A percentile compares a stretch with the other conserved stretches of the same genome.
These are phyloP conservation scores for Aspergillus melleus DNA, from an alignment of 2,329 filamentous ascomycete genomes.

Conservation along the genomic window DNA sequence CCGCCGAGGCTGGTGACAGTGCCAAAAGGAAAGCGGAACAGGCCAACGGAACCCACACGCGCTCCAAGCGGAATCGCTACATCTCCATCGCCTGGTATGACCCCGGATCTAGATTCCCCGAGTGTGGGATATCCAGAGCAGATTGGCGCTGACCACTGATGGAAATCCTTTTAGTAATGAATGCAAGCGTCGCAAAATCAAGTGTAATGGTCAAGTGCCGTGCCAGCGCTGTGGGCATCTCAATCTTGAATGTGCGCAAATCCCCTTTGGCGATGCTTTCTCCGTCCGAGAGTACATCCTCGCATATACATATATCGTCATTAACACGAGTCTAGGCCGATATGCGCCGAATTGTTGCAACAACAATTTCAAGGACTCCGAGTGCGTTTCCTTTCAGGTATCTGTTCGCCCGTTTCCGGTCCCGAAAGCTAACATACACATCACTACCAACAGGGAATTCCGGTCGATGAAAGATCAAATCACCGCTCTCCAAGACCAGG, in stretches of 20 bases:
- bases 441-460: conserved; percentile 61
- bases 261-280: background rate
- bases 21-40: conserved; percentile 46
- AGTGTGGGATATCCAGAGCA: background rate
- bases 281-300: conserved; percentile 6
- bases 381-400: conserved; percentile 47
- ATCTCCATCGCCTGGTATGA: conserved; percentile 66
- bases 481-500: conserved; percentile 75
- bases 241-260: conserved; percentile 54
- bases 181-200: conserved; percentile 67
- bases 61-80: conserved; percentile 66
- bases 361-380: conserved; percentile 86
- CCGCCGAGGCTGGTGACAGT: conserved; percentile 26
- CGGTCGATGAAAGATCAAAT: conserved; percentile 77
- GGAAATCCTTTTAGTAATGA: conserved; percentile 52
- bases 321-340: conserved; percentile 40
- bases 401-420: background rate
- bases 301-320: background rate
- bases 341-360: conserved; percentile 68
- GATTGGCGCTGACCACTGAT: conserved; percentile 12
- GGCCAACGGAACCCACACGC: conserved; percentile 49
- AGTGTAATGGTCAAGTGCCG: conserved; percentile 65
- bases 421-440: background rate
- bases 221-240: conserved; percentile 67
- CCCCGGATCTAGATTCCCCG: conserved; percentile 9